Evolutionary conservation across 306 rosid species (phyloP).

Genomic region (Vigna unguiculata): DNA sequence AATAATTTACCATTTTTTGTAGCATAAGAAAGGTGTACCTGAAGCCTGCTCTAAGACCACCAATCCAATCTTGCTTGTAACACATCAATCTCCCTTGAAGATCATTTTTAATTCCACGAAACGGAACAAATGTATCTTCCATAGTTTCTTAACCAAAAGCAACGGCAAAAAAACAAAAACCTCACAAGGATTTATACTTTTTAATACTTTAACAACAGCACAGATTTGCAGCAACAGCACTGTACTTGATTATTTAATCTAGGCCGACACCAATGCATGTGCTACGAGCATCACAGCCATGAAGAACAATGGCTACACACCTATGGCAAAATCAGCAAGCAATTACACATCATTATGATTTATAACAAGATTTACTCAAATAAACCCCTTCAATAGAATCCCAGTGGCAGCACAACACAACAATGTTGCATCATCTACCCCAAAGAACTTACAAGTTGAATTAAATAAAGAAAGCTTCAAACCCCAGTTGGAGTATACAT

Average conservation of each 20-base stretch:
- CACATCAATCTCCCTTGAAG: constrained; percentile 64
- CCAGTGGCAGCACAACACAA: not conserved
- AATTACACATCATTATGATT: not conserved
- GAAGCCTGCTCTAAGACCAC: constrained; percentile 69
- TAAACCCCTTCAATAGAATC: not conserved
- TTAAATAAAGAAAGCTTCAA: constrained; percentile 12
- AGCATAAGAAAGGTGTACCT: constrained; percentile 52
- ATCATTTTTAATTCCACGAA: constrained; percentile 74
- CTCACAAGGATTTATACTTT: not conserved
- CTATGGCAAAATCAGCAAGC: constrained; percentile 29
- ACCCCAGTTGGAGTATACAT: constrained; percentile 17
- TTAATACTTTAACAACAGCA: constrained; percentile 37
- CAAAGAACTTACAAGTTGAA: constrained; percentile 15
- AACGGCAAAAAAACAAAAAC: not conserved
- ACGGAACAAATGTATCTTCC: constrained; percentile 81
- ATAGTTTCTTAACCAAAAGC: constrained; percentile 41
- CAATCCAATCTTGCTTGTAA: constrained; percentile 80
- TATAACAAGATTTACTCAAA: not conserved
- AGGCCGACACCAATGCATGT: constrained; percentile 25
- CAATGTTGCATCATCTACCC: constrained; percentile 12
- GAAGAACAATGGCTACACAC: not conserved
- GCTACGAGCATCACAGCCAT: constrained; percentile 1
- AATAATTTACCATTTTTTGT: not conserved
- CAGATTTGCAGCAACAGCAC: constrained; percentile 37
- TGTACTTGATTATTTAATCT: constrained; percentile 20